Evolutionary conservation across 1,284 basidiomycete genomes (phyloP).

Genomic region (Waitea zeae): DNA sequence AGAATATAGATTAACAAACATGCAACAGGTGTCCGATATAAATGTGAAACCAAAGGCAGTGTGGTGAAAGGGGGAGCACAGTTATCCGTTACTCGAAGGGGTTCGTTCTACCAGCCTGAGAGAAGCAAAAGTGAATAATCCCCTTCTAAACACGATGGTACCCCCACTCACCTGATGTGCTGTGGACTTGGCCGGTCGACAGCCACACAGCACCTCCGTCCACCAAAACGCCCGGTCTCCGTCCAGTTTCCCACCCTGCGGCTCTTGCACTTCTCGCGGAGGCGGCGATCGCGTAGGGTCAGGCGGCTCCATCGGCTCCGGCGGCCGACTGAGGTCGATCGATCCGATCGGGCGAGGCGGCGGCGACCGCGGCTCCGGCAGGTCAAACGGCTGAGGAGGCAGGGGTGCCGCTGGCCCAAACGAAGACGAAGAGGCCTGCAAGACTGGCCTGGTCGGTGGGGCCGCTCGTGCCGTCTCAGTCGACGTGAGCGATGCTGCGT

Average conservation of each 20-base stretch:
- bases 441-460: slow-evolving; percentile 7
- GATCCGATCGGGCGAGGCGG: slow-evolving; percentile 28
- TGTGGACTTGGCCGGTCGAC: slow-evolving; percentile 14
- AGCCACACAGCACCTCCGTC: slow-evolving; percentile 73
- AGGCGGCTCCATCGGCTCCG: slow-evolving; percentile 22
- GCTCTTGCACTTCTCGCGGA: slow-evolving; percentile 12
- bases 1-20: too few relatives aligned
- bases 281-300: slow-evolving; percentile 10
- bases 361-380: slow-evolving; percentile 32
- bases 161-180: neutral
- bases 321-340: slow-evolving; percentile 15
- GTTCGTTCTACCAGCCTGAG: neutral
- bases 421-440: slow-evolving; percentile 10
- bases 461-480: slow-evolving; percentile 5
- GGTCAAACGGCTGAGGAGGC: slow-evolving; percentile 34
- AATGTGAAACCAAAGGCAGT: too few relatives aligned
- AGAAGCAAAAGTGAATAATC: neutral
- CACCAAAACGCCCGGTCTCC: slow-evolving; percentile 41
- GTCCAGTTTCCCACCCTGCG: slow-evolving; percentile 17
- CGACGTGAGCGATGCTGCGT: neutral
- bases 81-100: too few relatives aligned
- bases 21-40: too few relatives aligned
- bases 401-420: slow-evolving; percentile 13
- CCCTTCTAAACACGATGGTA: neutral
- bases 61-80: too few relatives aligned